These are phyloP conservation scores for Daldinia sp. DNA, from an alignment of 2,329 filamentous ascomycete species.

Conservation along the genomic window DNA sequence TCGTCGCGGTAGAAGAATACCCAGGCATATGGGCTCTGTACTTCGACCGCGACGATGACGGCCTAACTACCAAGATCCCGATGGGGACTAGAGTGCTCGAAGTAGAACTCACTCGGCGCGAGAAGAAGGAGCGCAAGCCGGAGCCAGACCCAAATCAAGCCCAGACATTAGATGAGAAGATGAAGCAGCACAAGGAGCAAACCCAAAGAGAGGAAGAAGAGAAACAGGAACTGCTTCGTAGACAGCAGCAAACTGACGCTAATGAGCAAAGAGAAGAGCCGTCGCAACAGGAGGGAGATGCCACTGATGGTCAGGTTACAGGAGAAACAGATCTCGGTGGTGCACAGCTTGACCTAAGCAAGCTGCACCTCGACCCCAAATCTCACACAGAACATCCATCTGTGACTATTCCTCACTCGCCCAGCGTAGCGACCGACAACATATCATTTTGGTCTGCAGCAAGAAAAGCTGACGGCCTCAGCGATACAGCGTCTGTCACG, in stretches of 20 bases:
- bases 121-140: slow-evolving; percentile 59
- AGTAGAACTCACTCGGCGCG: slow-evolving; percentile 65
- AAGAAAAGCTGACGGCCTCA: slow-evolving; percentile 38
- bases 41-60: slow-evolving; percentile 62
- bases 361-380: slow-evolving; percentile 28
- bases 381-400: slow-evolving; percentile 12
- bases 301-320: slow-evolving; percentile 3
- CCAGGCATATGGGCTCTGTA: slow-evolving; percentile 61
- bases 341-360: slow-evolving; percentile 28
- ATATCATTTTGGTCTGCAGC: slow-evolving; percentile 47
- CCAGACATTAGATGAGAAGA: slow-evolving; percentile 50
- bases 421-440: slow-evolving; percentile 45
- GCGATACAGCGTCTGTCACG: slow-evolving; percentile 45
- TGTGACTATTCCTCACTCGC: slow-evolving; percentile 35
- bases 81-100: slow-evolving; percentile 65
- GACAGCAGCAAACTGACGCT: slow-evolving; percentile 20
- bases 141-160: slow-evolving; percentile 44
- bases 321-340: slow-evolving; percentile 4
- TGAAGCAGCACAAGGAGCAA: slow-evolving; percentile 49
- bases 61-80: slow-evolving; percentile 59
- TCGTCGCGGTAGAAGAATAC: slow-evolving; percentile 61
- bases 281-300: slow-evolving; percentile 9
- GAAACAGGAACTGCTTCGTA: slow-evolving; percentile 34
- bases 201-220: slow-evolving; percentile 44
- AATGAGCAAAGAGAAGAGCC: slow-evolving; percentile 7